Conservation (phyloP, 352 stramenopile species). For the Globisporangium alternatum region DNA sequence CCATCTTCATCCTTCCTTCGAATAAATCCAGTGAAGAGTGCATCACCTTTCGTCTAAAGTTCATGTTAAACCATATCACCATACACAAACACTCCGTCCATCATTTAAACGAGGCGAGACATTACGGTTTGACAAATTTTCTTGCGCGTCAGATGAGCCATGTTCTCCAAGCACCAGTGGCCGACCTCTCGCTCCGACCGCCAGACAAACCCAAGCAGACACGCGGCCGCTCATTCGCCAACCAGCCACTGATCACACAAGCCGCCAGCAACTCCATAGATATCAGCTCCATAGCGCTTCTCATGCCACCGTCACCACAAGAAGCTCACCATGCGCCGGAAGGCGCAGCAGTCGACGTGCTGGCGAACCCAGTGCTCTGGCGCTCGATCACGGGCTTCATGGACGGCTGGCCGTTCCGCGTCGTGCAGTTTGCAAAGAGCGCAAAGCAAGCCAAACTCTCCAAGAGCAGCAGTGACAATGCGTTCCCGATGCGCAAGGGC, state of each 20-base stretch:
- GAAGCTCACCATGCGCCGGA: not conserved
- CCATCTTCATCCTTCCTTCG: not conserved
- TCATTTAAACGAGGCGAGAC: not conserved
- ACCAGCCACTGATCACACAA: not conserved
- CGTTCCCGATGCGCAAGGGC: constrained; percentile 9
- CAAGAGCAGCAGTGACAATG: not conserved
- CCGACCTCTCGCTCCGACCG: too few species aligned
- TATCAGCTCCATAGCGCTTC: too few species aligned
- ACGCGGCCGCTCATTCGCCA: not conserved
- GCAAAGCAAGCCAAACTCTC: not conserved
- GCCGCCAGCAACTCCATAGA: not conserved
- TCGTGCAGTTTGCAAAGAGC: not conserved
- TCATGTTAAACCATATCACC: not conserved
- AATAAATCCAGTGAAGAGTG: constrained; percentile 1
- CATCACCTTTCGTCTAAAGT: not conserved
- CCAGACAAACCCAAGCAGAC: not conserved
- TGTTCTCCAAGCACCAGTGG: not conserved
- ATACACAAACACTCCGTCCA: not conserved
- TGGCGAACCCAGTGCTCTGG: constrained; percentile 8
- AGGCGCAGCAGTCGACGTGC: constrained; percentile 3
- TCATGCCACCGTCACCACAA: not conserved
- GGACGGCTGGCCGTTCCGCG: constrained; percentile 5
- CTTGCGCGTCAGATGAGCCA: not conserved
- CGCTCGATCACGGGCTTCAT: constrained; percentile 8
- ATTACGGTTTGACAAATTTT: not conserved